phyloP scores from a whole-genome alignment of 2,329 filamentous ascomycete genomes.

The Ophiostoma himal-ulmi region DNA sequence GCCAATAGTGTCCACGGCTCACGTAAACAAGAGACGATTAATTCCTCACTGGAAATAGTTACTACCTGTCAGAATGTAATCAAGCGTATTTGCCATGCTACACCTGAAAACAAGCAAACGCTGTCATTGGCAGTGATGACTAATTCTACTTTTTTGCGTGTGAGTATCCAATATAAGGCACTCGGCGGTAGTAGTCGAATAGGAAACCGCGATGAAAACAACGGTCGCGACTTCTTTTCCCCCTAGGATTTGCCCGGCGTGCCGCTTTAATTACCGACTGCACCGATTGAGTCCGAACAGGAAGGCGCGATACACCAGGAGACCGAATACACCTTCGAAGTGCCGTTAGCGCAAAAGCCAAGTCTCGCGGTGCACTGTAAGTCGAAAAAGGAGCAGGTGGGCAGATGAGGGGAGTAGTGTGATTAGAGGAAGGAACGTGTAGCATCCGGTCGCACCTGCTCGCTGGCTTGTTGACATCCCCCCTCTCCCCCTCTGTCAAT shows the following conservation, averaged over 20 bases:
- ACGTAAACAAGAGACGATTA: not conserved
- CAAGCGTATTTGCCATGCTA: not conserved
- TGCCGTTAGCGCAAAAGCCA: not conserved
- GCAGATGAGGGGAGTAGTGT: not conserved
- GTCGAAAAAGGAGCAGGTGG: not conserved
- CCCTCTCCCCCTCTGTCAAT: not conserved
- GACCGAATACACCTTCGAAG: not conserved
- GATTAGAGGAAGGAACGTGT: not conserved
- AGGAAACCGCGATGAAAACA: not conserved
- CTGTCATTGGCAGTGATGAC: not conserved
- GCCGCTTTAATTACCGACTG: not conserved
- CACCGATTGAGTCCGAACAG: not conserved
- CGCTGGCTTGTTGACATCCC: not conserved
- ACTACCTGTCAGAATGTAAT: not conserved
- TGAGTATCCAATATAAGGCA: not conserved
- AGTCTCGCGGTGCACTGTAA: constrained; percentile 2
- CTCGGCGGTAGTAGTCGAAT: not conserved
- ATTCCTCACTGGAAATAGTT: not conserved
- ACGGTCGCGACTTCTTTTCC: not conserved
- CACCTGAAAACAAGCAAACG: not conserved
- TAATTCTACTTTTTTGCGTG: not conserved
- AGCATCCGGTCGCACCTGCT: not conserved
- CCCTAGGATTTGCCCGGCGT: not conserved
- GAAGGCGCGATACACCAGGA: not conserved
- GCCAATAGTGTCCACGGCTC: not conserved